Evolutionary conservation across 192 early-diverging fungal species (phyloP), one percentile per base, ranked within the genome.

Genomic region (Backusella circina): DNA sequence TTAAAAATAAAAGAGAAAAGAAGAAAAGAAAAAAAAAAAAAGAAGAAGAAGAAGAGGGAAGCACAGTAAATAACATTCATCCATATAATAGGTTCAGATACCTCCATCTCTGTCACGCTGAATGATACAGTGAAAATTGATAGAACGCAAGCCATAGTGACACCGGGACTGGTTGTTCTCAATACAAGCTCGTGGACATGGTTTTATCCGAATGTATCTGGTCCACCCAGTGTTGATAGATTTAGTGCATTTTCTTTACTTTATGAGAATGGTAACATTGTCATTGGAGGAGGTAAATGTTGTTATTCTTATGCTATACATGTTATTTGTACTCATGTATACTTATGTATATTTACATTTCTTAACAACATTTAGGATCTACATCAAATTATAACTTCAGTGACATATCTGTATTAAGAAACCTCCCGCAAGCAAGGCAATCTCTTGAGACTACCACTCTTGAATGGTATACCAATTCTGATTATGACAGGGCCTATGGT

Each of bases 181-280:
- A 61, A 73, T 32, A 73, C 72, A 12, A 38, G 18, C n/a, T 36
- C 51, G 5, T 73, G 72, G 72, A 36, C 15, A 0, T 73, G 72
- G 72, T 0, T 15, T 23, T 5, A 47, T 28, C 26, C 26, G 7
- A 44, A 71, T 30, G 26, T 51, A 47, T 4, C n/a, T 26, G 70
- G 70, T 8, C 21, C 44, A 28, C 36, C 3, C 2, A 18, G 13
- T 33, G 23, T 33, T 71, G 36, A 15, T 50, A 26, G 70, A 16
- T 16, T 23, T 32, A 28, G 31, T 51, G 47, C 36, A 6, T 50
- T 30, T 30, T 23, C 32, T 54, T 30, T 30, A 15, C 28, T 71
- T 15, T 28, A 41, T 23, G 26, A 15, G 1, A 44, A 71, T 32
- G 54, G 54, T 8, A 18, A 12, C 30, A 26, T 71, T 5, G 32